Conservation (phyloP, 2,329 filamentous ascomycete species). For the Xylariaceae sp. region DNA sequence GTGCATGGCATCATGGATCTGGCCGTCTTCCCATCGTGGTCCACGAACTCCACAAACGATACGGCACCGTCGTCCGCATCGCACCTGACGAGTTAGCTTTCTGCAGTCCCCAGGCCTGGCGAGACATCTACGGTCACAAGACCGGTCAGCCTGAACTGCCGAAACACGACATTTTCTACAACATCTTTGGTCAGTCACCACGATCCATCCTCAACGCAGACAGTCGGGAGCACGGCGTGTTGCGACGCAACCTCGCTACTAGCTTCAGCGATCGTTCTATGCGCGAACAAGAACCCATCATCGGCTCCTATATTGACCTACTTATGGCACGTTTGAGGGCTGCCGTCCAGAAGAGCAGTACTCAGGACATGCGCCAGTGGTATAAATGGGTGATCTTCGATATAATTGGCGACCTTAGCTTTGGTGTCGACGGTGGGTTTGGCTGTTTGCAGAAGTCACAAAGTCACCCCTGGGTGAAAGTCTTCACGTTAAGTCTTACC, state of each 20-base stretch:
- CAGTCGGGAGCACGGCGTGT: constrained; percentile 31
- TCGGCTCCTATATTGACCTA: constrained; percentile 35
- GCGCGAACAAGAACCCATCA: constrained; percentile 38
- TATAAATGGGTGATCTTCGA: constrained; percentile 39
- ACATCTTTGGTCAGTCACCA: constrained; percentile 20
- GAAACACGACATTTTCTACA: constrained; percentile 29
- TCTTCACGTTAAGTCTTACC: constrained; percentile 27
- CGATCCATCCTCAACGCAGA: constrained; percentile 28
- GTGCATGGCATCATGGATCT: constrained; percentile 10
- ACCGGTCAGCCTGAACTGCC: constrained; percentile 27
- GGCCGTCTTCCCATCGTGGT: constrained; percentile 24
- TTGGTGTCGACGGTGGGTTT: constrained; percentile 38
- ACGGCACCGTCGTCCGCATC: constrained; percentile 39
- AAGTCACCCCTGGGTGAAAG: constrained; percentile 33
- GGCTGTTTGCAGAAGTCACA: constrained; percentile 31
- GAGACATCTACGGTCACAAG: constrained; percentile 38
- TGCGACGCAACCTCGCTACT: constrained; percentile 35
- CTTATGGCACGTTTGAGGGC: constrained; percentile 29
- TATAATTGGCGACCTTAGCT: constrained; percentile 43
- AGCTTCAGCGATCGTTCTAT: constrained; percentile 38
- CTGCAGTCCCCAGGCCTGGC: constrained; percentile 35
- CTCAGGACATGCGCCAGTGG: constrained; percentile 34
- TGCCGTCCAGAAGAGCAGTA: not conserved
- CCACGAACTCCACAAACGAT: constrained; percentile 30
- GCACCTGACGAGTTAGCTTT: constrained; percentile 39